Conservation (phyloP, 495 filamentous ascomycete species). For the Penicillium canariense region DNA sequence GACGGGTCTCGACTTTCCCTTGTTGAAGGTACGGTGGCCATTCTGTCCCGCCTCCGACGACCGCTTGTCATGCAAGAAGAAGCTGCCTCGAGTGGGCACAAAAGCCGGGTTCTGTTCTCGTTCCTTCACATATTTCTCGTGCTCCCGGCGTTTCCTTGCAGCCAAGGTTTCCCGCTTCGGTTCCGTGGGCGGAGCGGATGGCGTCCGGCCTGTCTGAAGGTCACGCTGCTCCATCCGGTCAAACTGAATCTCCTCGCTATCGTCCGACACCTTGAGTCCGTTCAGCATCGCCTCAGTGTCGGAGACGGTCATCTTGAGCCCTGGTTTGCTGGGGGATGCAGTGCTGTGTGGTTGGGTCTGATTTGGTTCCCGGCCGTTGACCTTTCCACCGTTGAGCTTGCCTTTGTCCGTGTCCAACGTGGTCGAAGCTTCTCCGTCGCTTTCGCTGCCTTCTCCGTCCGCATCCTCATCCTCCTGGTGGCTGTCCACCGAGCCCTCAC, state of each 20-base stretch:
- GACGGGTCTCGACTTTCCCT: slow-evolving; percentile 44
- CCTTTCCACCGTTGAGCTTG: slow-evolving; percentile 35
- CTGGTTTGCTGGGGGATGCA: slow-evolving; percentile 28
- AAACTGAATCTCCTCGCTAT: slow-evolving; percentile 61
- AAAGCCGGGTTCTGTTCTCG: slow-evolving; percentile 89
- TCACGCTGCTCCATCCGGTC: slow-evolving; percentile 52
- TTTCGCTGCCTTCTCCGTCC: slow-evolving; percentile 71
- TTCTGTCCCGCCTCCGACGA: slow-evolving; percentile 71
- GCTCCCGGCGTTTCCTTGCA: slow-evolving; percentile 75
- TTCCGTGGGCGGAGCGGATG: slow-evolving; percentile 43
- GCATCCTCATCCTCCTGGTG: slow-evolving; percentile 75
- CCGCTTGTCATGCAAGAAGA: slow-evolving; percentile 96
- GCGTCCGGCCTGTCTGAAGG: slow-evolving; percentile 29
- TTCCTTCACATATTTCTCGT: slow-evolving; percentile 85
- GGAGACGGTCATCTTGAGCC: slow-evolving; percentile 39
- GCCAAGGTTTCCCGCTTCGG: slow-evolving; percentile 48
- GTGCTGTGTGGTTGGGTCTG: slow-evolving; percentile 24
- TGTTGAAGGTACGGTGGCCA: slow-evolving; percentile 37
- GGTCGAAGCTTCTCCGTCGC: slow-evolving; percentile 59
- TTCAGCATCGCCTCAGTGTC: slow-evolving; percentile 92
- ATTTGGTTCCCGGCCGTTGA: slow-evolving; percentile 36
- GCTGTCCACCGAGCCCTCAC: slow-evolving; percentile 72
- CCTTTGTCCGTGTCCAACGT: slow-evolving; percentile 44
- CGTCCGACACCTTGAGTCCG: slow-evolving; percentile 66
- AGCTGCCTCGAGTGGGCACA: slow-evolving; percentile 89